Conservation (phyloP, 805 yeast genomes). For the Starmerella khaoyaiensis region DNA sequence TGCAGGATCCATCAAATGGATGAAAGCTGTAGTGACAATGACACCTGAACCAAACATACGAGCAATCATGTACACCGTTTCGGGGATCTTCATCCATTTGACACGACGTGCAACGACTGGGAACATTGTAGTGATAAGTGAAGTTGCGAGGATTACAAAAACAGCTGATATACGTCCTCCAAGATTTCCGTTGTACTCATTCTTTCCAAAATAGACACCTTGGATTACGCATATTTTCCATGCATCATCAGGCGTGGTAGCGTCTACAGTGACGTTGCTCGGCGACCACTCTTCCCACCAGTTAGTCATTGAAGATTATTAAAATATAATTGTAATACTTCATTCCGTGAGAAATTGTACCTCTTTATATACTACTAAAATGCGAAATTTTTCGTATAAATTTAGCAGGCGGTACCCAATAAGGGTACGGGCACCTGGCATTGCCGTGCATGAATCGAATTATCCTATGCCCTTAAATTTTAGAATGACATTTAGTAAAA, state of each 20-base stretch:
- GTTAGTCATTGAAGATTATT: not conserved
- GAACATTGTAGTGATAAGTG: slow-evolving; percentile 36
- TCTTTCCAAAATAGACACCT: slow-evolving; percentile 32
- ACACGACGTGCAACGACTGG: slow-evolving; percentile 28
- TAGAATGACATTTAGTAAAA: too few relatives aligned
- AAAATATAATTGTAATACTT: not conserved
- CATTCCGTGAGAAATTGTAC: not conserved
- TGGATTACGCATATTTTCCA: slow-evolving; percentile 34
- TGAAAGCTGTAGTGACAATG: slow-evolving; percentile 61
- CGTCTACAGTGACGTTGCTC: slow-evolving; percentile 25
- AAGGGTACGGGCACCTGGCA: slow-evolving; percentile 1
- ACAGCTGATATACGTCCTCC: slow-evolving; percentile 44
- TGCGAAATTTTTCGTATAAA: not conserved
- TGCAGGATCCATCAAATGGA: slow-evolving; percentile 43
- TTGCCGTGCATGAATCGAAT: too few relatives aligned
- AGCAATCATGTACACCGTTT: slow-evolving; percentile 26
- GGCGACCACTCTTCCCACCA: slow-evolving; percentile 25
- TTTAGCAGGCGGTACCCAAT: slow-evolving; percentile 2
- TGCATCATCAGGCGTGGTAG: slow-evolving; percentile 26
- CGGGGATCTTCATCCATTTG: slow-evolving; percentile 24
- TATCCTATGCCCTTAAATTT: too few relatives aligned
- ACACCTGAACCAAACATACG: slow-evolving; percentile 62
- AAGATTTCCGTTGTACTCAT: slow-evolving; percentile 33
- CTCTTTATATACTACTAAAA: not conserved
- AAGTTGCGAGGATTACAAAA: slow-evolving; percentile 44